Percentiles rank a stretch among this genome's conserved stretches.
Evolutionary conservation across 148 eudicot genomes (phyloP).

Genomic region (Hydrangea macrophylla): DNA sequence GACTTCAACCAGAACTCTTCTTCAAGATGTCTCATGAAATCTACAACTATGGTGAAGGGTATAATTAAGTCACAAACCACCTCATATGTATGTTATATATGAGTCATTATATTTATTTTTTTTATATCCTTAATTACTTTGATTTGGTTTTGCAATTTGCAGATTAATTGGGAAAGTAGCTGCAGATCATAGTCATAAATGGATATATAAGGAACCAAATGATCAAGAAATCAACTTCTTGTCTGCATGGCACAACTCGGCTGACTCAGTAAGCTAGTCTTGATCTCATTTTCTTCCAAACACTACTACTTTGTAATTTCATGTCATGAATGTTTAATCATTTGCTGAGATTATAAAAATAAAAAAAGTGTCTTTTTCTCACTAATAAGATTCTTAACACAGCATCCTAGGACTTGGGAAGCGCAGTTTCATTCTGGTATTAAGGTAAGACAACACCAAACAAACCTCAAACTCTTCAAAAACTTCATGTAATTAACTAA

Average conservation of each 20-base stretch:
- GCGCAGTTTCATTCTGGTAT: conserved; percentile 98
- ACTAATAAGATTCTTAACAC: conserved; percentile 32
- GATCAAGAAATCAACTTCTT: conserved; percentile 93
- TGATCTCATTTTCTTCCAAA: too few relatives aligned
- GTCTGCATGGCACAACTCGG: conserved; percentile 92
- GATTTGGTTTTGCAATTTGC: conserved; percentile 18
- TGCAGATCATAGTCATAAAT: conserved; percentile 92
- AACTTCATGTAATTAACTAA: neutral
- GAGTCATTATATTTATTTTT: neutral
- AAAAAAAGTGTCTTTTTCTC: neutral
- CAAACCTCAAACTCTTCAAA: neutral
- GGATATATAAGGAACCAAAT: conserved; percentile 88
- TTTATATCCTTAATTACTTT: neutral
- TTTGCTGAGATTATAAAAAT: too few relatives aligned
- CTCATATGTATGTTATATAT: too few relatives aligned
- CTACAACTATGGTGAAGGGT: conserved; percentile 99
- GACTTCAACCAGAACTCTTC: conserved; percentile 94
- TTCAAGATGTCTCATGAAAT: conserved; percentile 99
- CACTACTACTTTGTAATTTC: conserved; percentile 11
- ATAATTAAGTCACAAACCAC: too few relatives aligned
- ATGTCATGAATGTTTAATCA: neutral
- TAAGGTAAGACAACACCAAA: conserved; percentile 49
- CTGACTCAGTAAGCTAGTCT: conserved; percentile 64
- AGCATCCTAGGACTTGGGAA: conserved; percentile 99
- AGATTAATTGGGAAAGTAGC: conserved; percentile 97